Percentiles rank a stretch among this genome's conserved stretches.
Conservation (phyloP, 225 moss, liverwort and hornwort species). For the Pseudisothecium myosuroides region DNA sequence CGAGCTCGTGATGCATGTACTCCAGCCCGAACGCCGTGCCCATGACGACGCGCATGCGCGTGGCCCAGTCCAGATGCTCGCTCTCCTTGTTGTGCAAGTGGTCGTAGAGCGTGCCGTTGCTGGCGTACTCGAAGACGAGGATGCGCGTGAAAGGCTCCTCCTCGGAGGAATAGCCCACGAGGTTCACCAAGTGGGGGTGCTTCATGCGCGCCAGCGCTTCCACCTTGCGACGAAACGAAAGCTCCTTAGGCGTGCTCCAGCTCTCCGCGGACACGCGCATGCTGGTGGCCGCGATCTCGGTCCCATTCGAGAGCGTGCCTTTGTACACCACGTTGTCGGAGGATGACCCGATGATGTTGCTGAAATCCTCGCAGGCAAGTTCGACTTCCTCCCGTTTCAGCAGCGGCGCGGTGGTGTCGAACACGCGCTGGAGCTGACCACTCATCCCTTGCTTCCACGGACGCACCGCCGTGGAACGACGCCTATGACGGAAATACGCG, state of each 20-base stretch:
- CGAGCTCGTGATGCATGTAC: constrained; percentile 82
- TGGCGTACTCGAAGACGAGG: constrained; percentile 82
- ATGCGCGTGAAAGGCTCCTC: constrained; percentile 77
- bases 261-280: constrained; percentile 30
- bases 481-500: constrained; percentile 26
- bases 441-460: constrained; percentile 72
- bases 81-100: constrained; percentile 58
- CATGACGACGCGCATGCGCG: constrained; percentile 79
- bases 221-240: constrained; percentile 60
- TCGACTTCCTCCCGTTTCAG: constrained; percentile 60
- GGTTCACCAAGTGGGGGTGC: constrained; percentile 68
- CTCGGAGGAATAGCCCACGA: constrained; percentile 58
- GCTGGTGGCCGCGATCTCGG: constrained; percentile 75
- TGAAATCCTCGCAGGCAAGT: constrained; percentile 83
- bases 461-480: constrained; percentile 30
- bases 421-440: constrained; percentile 41
- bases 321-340: constrained; percentile 62
- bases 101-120: constrained; percentile 74
- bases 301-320: constrained; percentile 59
- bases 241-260: constrained; percentile 56
- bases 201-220: constrained; percentile 76
- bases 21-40: constrained; percentile 63
- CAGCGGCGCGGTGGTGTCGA: constrained; percentile 41
- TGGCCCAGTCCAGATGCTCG: constrained; percentile 74
- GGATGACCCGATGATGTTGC: constrained; percentile 70